Evolutionary conservation across 352 stramenopile species (phyloP), one percentile per base, ranked within the genome.

Genomic region (Phytophthora foliorum): DNA sequence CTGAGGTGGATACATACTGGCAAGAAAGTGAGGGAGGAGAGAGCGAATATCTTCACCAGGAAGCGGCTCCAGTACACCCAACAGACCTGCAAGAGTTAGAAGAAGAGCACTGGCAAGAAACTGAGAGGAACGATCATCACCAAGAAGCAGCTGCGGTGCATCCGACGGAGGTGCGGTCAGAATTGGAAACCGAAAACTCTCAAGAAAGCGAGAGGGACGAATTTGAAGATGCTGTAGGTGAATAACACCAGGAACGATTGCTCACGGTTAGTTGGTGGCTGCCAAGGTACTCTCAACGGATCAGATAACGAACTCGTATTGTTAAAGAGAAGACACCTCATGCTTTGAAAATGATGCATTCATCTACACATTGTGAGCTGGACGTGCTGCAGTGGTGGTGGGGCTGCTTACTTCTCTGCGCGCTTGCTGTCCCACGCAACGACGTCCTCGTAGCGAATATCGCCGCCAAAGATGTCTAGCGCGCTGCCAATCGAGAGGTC

Each of bases 401-500:
- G 21, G 19, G 4, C 29, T 38, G 29, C 39, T 51, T 69, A 66
- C 13, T 66, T 69, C 19, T 56, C 45, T 19, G 51, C 57, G 14
- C 62, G 72, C 39, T 77, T 76, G 41, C 69, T 75, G 61, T 98
- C 89, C 96, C 95, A 99, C 38, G 74, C 77, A 21, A 99, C 90
- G 21, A 99, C 97, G 46, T 98, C 93, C 10, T 92, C 82, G 74
- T 99, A 99, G 38, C 73, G 71, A 51, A 99, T 93, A 59, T 97
- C 81, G 39, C 97, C 97, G 45, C 97, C 97, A 74, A 99, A 99
- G 57, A 98, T 98, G 85, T 99, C 96, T 34, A 99, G 84, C 1
- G 97, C 98, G 75, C 96, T 99, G 16, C 98, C 98, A 71, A 99
- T 98, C 6, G 98, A 99, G n/a, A 99, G 84, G 71, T 99, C 97